Conservation (phyloP, 2,329 filamentous ascomycete genomes). For the Colletotrichum brevisporum region DNA sequence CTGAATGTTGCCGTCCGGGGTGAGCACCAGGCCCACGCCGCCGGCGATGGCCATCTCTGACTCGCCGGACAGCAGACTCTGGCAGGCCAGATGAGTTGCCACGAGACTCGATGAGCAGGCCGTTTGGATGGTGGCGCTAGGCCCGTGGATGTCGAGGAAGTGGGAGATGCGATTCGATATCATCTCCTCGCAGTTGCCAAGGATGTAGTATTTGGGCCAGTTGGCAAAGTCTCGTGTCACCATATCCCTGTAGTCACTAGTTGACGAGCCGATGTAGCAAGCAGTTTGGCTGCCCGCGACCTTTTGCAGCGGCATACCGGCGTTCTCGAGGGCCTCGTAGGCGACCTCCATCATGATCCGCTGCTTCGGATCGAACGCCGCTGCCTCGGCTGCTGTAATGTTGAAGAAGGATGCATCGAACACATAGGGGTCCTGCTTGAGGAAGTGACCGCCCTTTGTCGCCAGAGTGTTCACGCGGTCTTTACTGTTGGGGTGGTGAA, state of each 20-base stretch:
- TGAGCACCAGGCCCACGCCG: conserved; percentile 15
- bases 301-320: conserved; percentile 33
- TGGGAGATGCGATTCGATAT: conserved; percentile 61
- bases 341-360: conserved; percentile 43
- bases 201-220: conserved; percentile 55
- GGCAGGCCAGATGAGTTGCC: conserved; percentile 58
- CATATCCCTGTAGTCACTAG: conserved; percentile 47
- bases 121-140: conserved; percentile 64
- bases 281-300: conserved; percentile 17
- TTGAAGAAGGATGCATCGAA: conserved; percentile 58
- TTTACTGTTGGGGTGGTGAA: conserved; percentile 23
- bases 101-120: conserved; percentile 64
- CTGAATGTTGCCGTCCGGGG: conserved; percentile 28
- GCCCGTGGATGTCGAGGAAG: conserved; percentile 61
- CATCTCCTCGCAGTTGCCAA: conserved; percentile 52
- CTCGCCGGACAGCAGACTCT: conserved; percentile 45
- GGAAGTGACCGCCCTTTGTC: conserved; percentile 45
- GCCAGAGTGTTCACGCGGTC: conserved; percentile 15
- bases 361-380: conserved; percentile 47
- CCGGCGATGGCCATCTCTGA: conserved; percentile 35
- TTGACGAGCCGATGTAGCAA: conserved; percentile 27
- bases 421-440: conserved; percentile 44
- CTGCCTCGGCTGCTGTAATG: conserved; percentile 55
- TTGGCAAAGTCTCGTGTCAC: conserved; percentile 44
- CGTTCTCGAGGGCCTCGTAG: conserved; percentile 43